These are phyloP conservation scores for Udeniomyces megalosporus DNA, from an alignment of 768 basidiomycete species.

Conservation along the genomic window DNA sequence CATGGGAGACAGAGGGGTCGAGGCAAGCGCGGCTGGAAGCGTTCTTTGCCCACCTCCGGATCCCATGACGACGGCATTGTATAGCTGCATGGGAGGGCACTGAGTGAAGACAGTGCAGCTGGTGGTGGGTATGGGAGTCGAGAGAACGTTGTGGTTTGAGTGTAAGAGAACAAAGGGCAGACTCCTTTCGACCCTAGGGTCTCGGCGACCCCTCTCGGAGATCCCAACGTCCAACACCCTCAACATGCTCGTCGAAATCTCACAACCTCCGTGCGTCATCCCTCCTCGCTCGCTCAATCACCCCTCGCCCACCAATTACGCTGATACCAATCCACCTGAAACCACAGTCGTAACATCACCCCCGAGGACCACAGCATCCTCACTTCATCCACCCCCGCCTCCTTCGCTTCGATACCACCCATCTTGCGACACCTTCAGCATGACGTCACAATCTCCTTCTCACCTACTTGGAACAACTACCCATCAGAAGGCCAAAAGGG, in stretches of 20 bases:
- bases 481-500: constrained; percentile 43
- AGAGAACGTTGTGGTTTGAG: no score
- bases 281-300: constrained; percentile 20
- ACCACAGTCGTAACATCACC: constrained; percentile 36
- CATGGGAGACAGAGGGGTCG: neutral
- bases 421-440: constrained; percentile 59
- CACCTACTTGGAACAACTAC: constrained; percentile 52
- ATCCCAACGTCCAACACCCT: neutral
- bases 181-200: no score
- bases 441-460: constrained; percentile 49
- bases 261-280: constrained; percentile 15
- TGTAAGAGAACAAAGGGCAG: no score
- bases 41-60: neutral
- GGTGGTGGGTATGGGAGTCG: no score
- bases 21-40: neutral
- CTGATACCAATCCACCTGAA: no score
- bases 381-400: constrained; percentile 62
- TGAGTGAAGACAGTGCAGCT: no score
- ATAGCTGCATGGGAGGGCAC: no score
- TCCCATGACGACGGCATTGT: neutral
- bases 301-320: constrained; percentile 28
- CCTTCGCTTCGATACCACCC: constrained; percentile 72
- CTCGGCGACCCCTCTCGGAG: neutral
- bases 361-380: constrained; percentile 52
- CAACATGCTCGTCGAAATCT: constrained; percentile 6